These are phyloP conservation scores for Crassisporium funariophilum DNA, from an alignment of 768 basidiomycete genomes.

Conservation along the genomic window DNA sequence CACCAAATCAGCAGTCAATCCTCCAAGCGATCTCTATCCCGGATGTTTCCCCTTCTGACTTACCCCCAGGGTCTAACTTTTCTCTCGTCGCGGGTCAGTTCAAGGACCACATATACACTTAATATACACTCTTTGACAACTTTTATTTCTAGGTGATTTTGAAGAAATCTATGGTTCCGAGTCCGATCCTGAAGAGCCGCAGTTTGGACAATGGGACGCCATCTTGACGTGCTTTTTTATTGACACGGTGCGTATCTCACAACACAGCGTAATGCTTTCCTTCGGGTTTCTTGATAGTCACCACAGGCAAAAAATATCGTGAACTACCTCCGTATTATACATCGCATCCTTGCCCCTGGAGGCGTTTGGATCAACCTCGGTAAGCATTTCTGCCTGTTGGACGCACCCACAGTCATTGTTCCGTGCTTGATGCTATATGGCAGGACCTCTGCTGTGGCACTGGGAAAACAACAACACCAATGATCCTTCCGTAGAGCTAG, in stretches of 20 bases:
- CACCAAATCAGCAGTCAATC: slow-evolving; percentile 57
- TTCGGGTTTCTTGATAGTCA: background rate
- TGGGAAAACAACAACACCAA: slow-evolving; percentile 86
- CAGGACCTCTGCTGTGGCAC: slow-evolving; percentile 97
- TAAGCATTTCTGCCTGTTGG: slow-evolving; percentile 6
- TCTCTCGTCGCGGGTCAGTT: slow-evolving; percentile 81
- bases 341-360: slow-evolving; percentile 77
- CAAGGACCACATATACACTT: background rate
- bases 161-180: slow-evolving; percentile 85
- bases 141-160: slow-evolving; percentile 70
- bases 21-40: slow-evolving; percentile 75
- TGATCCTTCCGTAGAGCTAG: slow-evolving; percentile 85
- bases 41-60: slow-evolving; percentile 77
- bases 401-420: background rate
- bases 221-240: slow-evolving; percentile 97
- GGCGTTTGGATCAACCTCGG: slow-evolving; percentile 90
- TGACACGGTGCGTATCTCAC: slow-evolving; percentile 67
- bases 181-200: slow-evolving; percentile 58
- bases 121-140: slow-evolving; percentile 2
- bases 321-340: slow-evolving; percentile 86
- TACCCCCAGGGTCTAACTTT: slow-evolving; percentile 68
- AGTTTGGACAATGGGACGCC: slow-evolving; percentile 83
- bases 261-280: background rate
- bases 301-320: slow-evolving; percentile 86
- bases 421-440: slow-evolving; percentile 21